Evolutionary conservation across 139 green algal species (phyloP), one percentile per base, ranked within the genome.

Genomic region (Asterochloris erici): DNA sequence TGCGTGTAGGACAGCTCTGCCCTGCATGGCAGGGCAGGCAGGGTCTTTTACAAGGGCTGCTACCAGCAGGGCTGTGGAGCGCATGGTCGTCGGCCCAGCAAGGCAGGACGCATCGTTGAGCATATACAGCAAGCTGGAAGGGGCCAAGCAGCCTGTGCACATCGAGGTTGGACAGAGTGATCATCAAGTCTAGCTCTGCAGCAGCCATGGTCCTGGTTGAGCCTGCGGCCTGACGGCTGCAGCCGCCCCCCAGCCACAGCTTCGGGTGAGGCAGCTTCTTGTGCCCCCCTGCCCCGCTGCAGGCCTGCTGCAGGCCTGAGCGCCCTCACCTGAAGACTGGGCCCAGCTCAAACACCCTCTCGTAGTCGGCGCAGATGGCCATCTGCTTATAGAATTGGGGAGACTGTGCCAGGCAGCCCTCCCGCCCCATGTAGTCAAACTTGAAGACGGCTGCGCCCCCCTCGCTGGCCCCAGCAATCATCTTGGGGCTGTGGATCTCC

Each of bases 301-400:
- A 71, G 10, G 17, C 66, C 17, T 26, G 17, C 19, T 24, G 17
- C 21, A 4, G 66, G 19, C 17, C 24, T 69, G n/a, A 80, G 76
- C 0, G 19, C 9, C 66, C 86, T 11, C 74, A 94, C 92, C 95
- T 91, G 90, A 99, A 99, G 66, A 99, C 96, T 0, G 97, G 96
- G 15, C 95, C 96, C 63, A 99, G 94, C 88, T 99, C 97, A 87
- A 98, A 99, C 38, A 99, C 96, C 12, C 93, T 84, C 11, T 91
- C 92, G 69, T 97, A 90, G 92, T 99, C 97, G 0, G 93, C 90
- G 70, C 88, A 95, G 86, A 99, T 97, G 66, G 95, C 95, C 96
- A 99, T 99, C 91, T 99, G 96, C 88, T 99, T 99, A 90, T 98
- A 98, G 79, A 99, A 91, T 90, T 99, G 96, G 69, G 96, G 96